Evolutionary conservation across 495 filamentous ascomycete species (phyloP).

Genomic region (Aspergillus heteromorphus): DNA sequence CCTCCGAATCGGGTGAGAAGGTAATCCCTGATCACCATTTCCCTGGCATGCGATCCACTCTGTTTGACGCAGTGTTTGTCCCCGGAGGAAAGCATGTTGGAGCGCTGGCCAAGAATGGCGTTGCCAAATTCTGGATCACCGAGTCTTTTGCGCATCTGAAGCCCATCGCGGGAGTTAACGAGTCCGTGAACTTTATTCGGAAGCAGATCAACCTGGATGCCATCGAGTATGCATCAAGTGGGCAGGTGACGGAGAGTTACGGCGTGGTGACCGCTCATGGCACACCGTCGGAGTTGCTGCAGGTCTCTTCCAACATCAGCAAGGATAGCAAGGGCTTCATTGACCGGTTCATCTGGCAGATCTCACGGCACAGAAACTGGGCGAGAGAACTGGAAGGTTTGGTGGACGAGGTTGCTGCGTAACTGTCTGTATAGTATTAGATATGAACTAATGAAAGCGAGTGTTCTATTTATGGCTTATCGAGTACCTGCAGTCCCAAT

Average conservation of each 20-base stretch:
- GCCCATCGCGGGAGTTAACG: conserved; percentile 67
- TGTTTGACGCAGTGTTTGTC: conserved; percentile 81
- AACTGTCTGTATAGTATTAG: conserved; percentile 1
- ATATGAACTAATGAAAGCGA: conserved; percentile 3
- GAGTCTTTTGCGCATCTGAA: conserved; percentile 81
- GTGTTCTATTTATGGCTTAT: not conserved
- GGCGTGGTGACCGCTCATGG: conserved; percentile 34
- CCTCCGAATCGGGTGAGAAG: conserved; percentile 31
- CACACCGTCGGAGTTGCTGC: conserved; percentile 43
- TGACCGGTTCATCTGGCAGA: conserved; percentile 59
- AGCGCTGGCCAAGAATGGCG: conserved; percentile 63
- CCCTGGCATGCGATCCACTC: conserved; percentile 74
- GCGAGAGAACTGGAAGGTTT: conserved; percentile 68
- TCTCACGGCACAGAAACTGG: conserved; percentile 67
- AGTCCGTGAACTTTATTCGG: conserved; percentile 61
- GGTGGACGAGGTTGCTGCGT: conserved; percentile 32
- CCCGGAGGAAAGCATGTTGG: conserved; percentile 65
- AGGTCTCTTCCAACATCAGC: conserved; percentile 27
- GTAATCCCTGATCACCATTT: conserved; percentile 74
- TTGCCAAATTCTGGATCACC: conserved; percentile 76
- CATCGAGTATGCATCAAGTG: conserved; percentile 48
- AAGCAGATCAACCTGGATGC: conserved; percentile 45
- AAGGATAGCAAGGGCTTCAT: conserved; percentile 55
- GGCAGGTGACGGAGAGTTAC: conserved; percentile 51
- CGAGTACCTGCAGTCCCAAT: not conserved